Evolutionary conservation across 352 stramenopile species (phyloP).

Genomic region (Thalassiosira exigua): DNA sequence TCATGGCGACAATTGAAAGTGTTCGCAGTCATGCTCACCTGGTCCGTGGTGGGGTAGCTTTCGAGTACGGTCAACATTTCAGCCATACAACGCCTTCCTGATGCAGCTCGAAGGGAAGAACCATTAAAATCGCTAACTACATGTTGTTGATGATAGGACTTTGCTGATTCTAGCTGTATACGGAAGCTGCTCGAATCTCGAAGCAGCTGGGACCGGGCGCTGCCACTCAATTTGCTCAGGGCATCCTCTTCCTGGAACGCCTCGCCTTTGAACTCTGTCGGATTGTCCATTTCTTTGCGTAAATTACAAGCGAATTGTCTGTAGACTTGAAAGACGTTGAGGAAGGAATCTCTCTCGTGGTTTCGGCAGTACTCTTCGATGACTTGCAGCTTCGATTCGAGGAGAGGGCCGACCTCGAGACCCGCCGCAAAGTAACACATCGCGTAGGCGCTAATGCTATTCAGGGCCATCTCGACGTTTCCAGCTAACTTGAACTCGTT

Average conservation of each 20-base stretch:
- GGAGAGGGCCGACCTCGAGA: conserved; percentile 13
- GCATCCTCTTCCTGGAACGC: conserved; percentile 33
- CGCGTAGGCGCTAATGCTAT: conserved; percentile 4
- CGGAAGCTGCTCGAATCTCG: conserved; percentile 30
- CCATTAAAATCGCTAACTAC: no score
- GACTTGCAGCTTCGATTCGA: conserved; percentile 23
- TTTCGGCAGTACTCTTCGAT: conserved; percentile 23
- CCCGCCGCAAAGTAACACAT: conserved; percentile 11
- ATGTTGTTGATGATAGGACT: no score
- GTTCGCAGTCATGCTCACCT: no score
- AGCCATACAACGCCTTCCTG: conserved; percentile 22
- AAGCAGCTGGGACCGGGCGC: conserved; percentile 4
- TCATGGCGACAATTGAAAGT: no score
- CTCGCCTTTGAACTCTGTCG: conserved; percentile 17
- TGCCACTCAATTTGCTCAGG: conserved; percentile 1
- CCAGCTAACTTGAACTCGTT: conserved; percentile 21
- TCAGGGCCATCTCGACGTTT: conserved; percentile 12
- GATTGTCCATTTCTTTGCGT: conserved; percentile 8
- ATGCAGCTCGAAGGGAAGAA: conserved; percentile 1
- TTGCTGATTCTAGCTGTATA: conserved; percentile 30
- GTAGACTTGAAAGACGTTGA: conserved; percentile 26
- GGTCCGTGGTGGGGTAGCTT: conserved; percentile 27
- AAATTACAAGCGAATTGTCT: conserved; percentile 36
- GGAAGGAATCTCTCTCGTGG: neutral
- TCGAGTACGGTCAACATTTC: conserved; percentile 35